Evolutionary conservation across 208 protist genomes (phyloP), one percentile per base, ranked within the genome.

Genomic region (Acanthamoeba rhysodes): DNA sequence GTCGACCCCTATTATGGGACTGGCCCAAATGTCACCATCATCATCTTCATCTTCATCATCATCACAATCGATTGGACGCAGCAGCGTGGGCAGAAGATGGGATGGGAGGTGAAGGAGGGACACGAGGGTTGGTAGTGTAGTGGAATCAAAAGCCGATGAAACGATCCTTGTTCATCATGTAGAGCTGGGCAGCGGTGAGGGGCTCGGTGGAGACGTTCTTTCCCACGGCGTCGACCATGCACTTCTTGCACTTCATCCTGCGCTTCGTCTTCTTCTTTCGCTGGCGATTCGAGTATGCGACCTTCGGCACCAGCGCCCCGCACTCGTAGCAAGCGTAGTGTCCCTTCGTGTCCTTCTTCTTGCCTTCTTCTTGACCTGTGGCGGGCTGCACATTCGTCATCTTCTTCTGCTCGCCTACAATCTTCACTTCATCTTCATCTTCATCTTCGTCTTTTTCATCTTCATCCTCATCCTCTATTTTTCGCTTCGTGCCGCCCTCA

Each of bases 141-240:
- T 68, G 27, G 9, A 10, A 68, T 68, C 14, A 85, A 59, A 20
- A 85, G 10, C 48, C 78, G 22, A 85, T 59, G 45, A 85, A 85
- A 4, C 78, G 78, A 34, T 85, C 78, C 45, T 85, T 85, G 78
- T 85, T 85, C 45, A 62, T 53, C 29, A n/a, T 50, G 78, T 85
- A 85, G 8, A 85, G 45, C 24, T 50, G 27, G 62, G 78, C 78
- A 24, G 78, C 37, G 48, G 78, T 32, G 24, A 59, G 78, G 22
- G 48, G 78, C 45, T 85, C 48, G 2, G 18, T 59, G 37, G 27
- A 24, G 29, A 20, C 48, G 37, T 59, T 50, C 78, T 85, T 85
- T 16, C 78, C 78, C 45, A 85, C 78, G 16, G 78, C 78, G 16
- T 85, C 78, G 20, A n/a, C 10, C 78, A 85, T 85, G 78, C 78